Evolutionary conservation across 345 rosid genomes (phyloP).

Genomic region (Citrus unshiu): DNA sequence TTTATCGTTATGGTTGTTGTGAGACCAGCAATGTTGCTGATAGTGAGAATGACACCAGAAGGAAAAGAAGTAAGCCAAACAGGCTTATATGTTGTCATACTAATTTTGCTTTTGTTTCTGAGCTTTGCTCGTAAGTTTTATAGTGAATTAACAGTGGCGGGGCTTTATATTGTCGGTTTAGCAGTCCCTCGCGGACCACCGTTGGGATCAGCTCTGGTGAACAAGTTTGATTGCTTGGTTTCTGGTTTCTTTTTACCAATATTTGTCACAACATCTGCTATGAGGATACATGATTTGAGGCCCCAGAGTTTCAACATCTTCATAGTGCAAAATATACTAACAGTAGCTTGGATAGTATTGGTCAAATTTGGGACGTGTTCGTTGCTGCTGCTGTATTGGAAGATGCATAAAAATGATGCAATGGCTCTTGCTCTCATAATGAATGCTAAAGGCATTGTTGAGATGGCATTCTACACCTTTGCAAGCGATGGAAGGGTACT

Average conservation of each 20-base stretch:
- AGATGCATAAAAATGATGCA: conserved; percentile 12
- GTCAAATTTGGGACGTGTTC: neutral
- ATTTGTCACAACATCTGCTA: conserved; percentile 13
- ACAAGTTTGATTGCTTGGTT: conserved; percentile 17
- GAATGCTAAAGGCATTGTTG: neutral
- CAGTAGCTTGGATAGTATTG: neutral
- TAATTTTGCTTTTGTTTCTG: too few species aligned
- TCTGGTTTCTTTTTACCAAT: conserved; percentile 15
- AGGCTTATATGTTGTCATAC: neutral
- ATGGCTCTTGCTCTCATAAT: neutral
- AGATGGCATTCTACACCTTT: neutral
- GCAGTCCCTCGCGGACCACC: conserved; percentile 24
- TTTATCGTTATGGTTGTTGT: neutral
- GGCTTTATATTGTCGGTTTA: too few species aligned
- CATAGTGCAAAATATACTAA: neutral
- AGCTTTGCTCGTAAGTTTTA: too few species aligned
- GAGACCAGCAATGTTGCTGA: neutral
- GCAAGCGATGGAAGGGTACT: neutral
- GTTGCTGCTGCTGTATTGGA: neutral
- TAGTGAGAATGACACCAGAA: neutral
- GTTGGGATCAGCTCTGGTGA: conserved; percentile 21
- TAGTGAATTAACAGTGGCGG: too few species aligned
- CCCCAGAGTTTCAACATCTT: neutral
- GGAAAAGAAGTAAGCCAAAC: neutral
- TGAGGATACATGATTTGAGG: conserved; percentile 7